phyloP scores from a whole-genome alignment of 345 rosid genomes.

The Zanthoxylum bungeanum region DNA sequence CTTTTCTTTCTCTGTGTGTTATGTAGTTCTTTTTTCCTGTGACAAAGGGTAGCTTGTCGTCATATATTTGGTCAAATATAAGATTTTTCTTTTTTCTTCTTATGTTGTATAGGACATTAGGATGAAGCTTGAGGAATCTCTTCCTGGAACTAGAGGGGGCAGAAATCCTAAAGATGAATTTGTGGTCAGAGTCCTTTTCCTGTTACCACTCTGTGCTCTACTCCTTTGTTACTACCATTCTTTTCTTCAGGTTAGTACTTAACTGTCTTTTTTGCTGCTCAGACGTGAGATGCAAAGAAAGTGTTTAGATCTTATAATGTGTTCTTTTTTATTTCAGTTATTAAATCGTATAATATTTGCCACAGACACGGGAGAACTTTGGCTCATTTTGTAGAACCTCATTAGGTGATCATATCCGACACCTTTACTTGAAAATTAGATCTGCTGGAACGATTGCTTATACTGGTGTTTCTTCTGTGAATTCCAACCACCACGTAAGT shows the following conservation, averaged over 20 bases:
- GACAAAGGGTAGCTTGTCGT: neutral
- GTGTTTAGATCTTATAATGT: conserved; percentile 2
- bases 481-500: conserved; percentile 52
- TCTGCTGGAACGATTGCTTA: conserved; percentile 54
- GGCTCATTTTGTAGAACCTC: conserved; percentile 54
- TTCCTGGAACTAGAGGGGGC: conserved; percentile 93
- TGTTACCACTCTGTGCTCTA: conserved; percentile 63
- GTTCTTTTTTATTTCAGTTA: neutral
- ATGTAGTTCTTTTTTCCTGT: neutral
- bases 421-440: conserved; percentile 56
- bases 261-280: neutral
- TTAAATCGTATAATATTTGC: neutral
- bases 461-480: conserved; percentile 51
- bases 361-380: conserved; percentile 52
- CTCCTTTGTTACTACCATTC: conserved; percentile 49
- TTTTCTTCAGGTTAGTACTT: conserved; percentile 43
- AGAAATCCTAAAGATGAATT: conserved; percentile 65
- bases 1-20: neutral
- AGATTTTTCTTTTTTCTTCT: neutral
- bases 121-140: conserved; percentile 69
- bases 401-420: conserved; percentile 59
- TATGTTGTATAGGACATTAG: conserved; percentile 56
- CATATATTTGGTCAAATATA: neutral
- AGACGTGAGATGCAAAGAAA: neutral
- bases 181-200: conserved; percentile 62